Evolutionary conservation across 2,329 filamentous ascomycete genomes (phyloP).

Genomic region (Scedosporium boydii): DNA sequence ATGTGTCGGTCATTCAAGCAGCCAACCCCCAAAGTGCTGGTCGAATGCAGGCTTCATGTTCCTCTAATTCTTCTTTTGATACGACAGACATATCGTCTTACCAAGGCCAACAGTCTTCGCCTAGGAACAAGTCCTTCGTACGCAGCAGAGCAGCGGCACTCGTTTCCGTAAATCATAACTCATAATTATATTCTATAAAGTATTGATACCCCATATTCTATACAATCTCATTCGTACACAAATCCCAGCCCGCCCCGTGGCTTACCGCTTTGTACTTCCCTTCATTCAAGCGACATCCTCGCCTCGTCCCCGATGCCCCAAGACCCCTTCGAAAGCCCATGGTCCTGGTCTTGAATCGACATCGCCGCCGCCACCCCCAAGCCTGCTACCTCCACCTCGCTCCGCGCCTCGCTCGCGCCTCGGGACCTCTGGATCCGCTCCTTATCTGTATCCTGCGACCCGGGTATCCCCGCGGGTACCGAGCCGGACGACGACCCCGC

Average conservation of each 20-base stretch:
- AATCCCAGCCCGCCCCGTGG: not conserved
- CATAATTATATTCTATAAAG: not conserved
- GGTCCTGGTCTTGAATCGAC: constrained; percentile 41
- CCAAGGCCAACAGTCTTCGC: too few species aligned
- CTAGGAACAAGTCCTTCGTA: too few species aligned
- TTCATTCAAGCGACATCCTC: constrained; percentile 68
- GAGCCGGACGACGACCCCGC: constrained; percentile 34
- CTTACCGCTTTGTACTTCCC: not conserved
- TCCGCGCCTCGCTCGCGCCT: constrained; percentile 13
- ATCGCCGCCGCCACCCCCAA: constrained; percentile 37
- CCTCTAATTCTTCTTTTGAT: too few species aligned
- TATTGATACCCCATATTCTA: not conserved
- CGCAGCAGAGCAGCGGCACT: not conserved
- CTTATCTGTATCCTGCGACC: not conserved
- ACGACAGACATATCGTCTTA: too few species aligned
- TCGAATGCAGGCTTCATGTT: too few species aligned
- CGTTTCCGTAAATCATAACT: not conserved
- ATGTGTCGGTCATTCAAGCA: too few species aligned
- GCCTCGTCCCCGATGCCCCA: constrained; percentile 82
- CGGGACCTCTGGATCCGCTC: not conserved
- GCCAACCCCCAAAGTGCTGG: too few species aligned
- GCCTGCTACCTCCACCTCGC: constrained; percentile 29
- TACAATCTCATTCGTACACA: constrained; percentile 1
- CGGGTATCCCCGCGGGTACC: constrained; percentile 27
- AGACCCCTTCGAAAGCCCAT: constrained; percentile 57